A percentile compares a stretch with the other conserved stretches of the same genome.
Conservation (phyloP, 306 rosid genomes). For the Cucurbita ficifolia region DNA sequence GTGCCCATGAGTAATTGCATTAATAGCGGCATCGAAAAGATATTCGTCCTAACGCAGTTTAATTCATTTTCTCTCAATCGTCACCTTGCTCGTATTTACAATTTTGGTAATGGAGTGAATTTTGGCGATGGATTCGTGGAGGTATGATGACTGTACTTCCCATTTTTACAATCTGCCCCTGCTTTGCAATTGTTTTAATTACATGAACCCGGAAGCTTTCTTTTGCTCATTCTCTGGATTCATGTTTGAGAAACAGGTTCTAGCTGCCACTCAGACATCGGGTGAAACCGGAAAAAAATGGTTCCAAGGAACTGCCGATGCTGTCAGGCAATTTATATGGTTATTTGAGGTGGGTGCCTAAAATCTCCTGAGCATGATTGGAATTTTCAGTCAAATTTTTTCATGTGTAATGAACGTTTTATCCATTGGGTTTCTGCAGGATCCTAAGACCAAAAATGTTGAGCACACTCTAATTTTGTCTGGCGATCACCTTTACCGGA, state of each 20-base stretch:
- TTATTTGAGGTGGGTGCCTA: slow-evolving; percentile 66
- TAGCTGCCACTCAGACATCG: slow-evolving; percentile 92
- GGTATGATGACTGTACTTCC: slow-evolving; percentile 21
- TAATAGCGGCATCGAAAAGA: slow-evolving; percentile 77
- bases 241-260: slow-evolving; percentile 34
- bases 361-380: neutral
- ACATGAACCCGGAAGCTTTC: neutral
- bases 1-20: slow-evolving; percentile 94
- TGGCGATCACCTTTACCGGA: slow-evolving; percentile 86
- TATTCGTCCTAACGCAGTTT: slow-evolving; percentile 66
- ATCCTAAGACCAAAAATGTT: slow-evolving; percentile 77
- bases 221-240: neutral
- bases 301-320: slow-evolving; percentile 98
- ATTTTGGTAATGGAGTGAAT: slow-evolving; percentile 64
- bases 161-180: neutral
- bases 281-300: slow-evolving; percentile 83
- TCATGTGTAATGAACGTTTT: neutral
- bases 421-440: slow-evolving; percentile 26
- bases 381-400: neutral
- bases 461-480: slow-evolving; percentile 79
- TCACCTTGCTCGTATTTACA: slow-evolving; percentile 62
- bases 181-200: neutral
- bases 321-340: slow-evolving; percentile 87
- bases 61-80: slow-evolving; percentile 90
- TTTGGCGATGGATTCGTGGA: slow-evolving; percentile 86